These are phyloP conservation scores for Colletotrichum chrysophilum DNA, from an alignment of 2,329 filamentous ascomycete genomes.

Conservation along the genomic window DNA sequence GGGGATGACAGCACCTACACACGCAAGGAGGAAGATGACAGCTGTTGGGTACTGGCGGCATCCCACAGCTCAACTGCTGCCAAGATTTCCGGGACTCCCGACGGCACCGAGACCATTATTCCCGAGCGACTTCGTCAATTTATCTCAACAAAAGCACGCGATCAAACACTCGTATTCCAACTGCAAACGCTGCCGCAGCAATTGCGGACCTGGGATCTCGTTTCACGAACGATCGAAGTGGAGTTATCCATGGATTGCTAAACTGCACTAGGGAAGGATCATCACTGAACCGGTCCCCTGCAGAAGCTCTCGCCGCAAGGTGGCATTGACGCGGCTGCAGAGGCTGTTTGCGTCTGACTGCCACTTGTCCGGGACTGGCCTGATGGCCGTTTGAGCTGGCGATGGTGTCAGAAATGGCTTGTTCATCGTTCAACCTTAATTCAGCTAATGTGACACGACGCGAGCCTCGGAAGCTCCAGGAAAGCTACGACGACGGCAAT, in stretches of 20 bases:
- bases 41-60: background rate
- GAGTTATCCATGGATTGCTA: background rate
- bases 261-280: background rate
- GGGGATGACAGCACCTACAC: background rate
- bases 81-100: background rate
- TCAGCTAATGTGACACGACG: background rate
- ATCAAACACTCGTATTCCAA: background rate
- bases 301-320: background rate
- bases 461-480: background rate
- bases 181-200: background rate
- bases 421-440: background rate
- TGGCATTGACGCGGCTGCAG: background rate
- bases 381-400: background rate
- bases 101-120: background rate
- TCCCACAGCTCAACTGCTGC: background rate
- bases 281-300: background rate
- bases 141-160: background rate
- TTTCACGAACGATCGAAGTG: background rate
- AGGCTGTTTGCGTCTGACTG: background rate
- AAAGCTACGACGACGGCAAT: background rate
- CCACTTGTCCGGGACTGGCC: background rate
- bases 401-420: background rate
- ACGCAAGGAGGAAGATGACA: background rate
- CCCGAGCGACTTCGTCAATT: background rate
- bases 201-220: background rate